A percentile compares a stretch with the other conserved stretches of the same genome.
These are phyloP conservation scores for Penicillium olsonii DNA, from an alignment of 2,329 filamentous ascomycete genomes.

Conservation along the genomic window DNA sequence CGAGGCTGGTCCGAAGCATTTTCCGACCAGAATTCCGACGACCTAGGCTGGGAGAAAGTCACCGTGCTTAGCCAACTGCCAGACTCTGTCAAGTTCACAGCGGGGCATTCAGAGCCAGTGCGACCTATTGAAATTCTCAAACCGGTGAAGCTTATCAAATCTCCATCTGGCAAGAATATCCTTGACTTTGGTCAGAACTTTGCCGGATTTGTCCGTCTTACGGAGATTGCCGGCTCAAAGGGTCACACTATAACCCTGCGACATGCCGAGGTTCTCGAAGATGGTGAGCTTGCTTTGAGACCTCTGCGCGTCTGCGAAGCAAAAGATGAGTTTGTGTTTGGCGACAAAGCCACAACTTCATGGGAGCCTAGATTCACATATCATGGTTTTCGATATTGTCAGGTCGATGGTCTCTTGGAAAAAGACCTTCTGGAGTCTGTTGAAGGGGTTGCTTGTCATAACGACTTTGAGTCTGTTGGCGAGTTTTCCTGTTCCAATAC, in stretches of 20 bases:
- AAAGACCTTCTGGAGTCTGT: slow-evolving; percentile 18
- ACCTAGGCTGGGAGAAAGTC: not conserved
- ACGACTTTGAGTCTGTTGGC: too few relatives aligned
- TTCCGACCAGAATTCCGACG: not conserved
- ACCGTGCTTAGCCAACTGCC: not conserved
- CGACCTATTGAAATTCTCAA: slow-evolving; percentile 35
- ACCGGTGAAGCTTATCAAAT: slow-evolving; percentile 31
- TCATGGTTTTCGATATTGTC: slow-evolving; percentile 54
- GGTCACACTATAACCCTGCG: slow-evolving; percentile 40
- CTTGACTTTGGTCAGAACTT: slow-evolving; percentile 63
- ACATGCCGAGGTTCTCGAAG: slow-evolving; percentile 58
- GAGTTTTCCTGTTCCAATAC: slow-evolving; percentile 57
- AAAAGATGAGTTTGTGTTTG: not conserved
- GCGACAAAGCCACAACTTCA: slow-evolving; percentile 17
- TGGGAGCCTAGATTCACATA: slow-evolving; percentile 55
- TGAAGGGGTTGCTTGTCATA: slow-evolving; percentile 48
- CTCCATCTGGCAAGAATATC: slow-evolving; percentile 50
- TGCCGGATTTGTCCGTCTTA: slow-evolving; percentile 49
- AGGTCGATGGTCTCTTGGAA: slow-evolving; percentile 53
- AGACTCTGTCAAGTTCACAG: slow-evolving; percentile 31
- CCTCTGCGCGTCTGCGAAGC: slow-evolving; percentile 33
- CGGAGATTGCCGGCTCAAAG: slow-evolving; percentile 5
- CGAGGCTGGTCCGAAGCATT: not conserved
- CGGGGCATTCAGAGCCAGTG: slow-evolving; percentile 49
- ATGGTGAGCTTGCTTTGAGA: slow-evolving; percentile 29